Evolutionary conservation across 2,329 filamentous ascomycete genomes (phyloP).

Genomic region (Alternaria sp.): DNA sequence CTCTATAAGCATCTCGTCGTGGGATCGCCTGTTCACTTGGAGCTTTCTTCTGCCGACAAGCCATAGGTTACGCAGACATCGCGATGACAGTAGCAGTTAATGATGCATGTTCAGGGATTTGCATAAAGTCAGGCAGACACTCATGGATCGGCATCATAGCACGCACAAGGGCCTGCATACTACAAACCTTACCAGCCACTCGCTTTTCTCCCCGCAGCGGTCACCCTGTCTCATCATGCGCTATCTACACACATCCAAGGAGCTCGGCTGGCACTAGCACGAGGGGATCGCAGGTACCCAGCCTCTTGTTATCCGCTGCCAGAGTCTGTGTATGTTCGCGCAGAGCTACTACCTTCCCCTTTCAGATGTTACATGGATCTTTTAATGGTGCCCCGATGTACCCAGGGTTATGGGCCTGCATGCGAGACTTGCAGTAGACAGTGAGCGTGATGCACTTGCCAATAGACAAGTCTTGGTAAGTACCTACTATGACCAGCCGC

Average conservation of each 20-base stretch:
- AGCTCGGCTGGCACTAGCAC: not conserved
- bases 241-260: constrained; percentile 4
- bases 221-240: constrained; percentile 17
- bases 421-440: constrained; percentile 1
- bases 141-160: constrained; percentile 15
- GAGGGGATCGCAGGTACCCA: constrained; percentile 1
- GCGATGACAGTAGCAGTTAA: not conserved
- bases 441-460: not conserved
- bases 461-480: constrained; percentile 1
- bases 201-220: not conserved
- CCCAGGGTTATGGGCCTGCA: not conserved
- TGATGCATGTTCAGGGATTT: constrained; percentile 2
- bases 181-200: constrained; percentile 11
- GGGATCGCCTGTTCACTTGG: not conserved
- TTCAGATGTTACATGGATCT: constrained; percentile 2
- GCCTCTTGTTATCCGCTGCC: not conserved
- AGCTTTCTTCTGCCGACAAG: not conserved
- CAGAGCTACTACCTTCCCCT: constrained; percentile 4
- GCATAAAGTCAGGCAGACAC: constrained; percentile 2
- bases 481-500: not conserved
- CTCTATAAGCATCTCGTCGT: not conserved
- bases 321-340: not conserved
- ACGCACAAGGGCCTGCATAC: constrained; percentile 13
- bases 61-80: not conserved
- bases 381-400: constrained; percentile 1